phyloP scores from a whole-genome alignment of 306 rosid species.

The Mimosa bimucronata region DNA sequence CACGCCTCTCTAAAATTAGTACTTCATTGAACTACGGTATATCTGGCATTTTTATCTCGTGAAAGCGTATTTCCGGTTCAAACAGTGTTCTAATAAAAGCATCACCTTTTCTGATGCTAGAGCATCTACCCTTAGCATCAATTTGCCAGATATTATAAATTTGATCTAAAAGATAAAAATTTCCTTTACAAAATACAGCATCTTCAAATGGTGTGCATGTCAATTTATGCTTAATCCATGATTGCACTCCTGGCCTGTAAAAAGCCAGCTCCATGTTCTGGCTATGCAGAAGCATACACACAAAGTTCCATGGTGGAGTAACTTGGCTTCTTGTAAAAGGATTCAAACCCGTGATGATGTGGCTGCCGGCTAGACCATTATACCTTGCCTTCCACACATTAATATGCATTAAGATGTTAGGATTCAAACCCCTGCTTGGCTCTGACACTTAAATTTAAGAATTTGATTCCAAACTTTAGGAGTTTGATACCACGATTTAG shows the following conservation, averaged over 20 bases:
- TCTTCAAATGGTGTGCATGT: conserved; percentile 63
- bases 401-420: too few relatives aligned
- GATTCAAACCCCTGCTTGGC: too few relatives aligned
- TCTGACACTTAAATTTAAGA: too few relatives aligned
- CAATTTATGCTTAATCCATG: conserved; percentile 50
- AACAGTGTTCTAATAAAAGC: conserved; percentile 19
- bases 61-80: conserved; percentile 44
- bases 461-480: too few relatives aligned
- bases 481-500: too few relatives aligned
- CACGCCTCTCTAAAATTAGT: not conserved
- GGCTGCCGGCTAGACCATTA: too few relatives aligned
- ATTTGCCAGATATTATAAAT: conserved; percentile 48
- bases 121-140: conserved; percentile 34
- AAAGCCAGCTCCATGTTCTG: conserved; percentile 49
- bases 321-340: conserved; percentile 53
- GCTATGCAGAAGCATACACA: conserved; percentile 62
- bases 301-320: conserved; percentile 61
- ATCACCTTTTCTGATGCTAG: conserved; percentile 25
- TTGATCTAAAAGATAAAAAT: conserved; percentile 55
- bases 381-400: too few relatives aligned
- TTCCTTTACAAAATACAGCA: conserved; percentile 61
- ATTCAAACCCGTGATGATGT: too few relatives aligned
- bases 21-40: conserved; percentile 15
- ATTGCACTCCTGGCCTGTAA: conserved; percentile 48
- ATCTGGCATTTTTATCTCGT: conserved; percentile 46